Conservation (phyloP, 805 yeast species). For the Yamadazyma insecticola region DNA sequence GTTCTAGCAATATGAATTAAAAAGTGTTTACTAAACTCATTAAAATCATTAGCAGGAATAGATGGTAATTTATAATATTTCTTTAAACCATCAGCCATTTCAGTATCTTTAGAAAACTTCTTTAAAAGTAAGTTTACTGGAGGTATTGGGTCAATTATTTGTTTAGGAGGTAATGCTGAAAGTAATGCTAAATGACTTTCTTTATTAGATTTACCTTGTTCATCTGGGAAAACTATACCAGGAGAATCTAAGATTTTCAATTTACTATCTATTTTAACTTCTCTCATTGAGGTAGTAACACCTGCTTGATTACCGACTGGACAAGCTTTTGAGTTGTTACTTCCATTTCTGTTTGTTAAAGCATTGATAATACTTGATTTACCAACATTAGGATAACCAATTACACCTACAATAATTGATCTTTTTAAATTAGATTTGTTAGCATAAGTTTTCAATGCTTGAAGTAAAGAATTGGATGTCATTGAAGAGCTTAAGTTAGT, state of each 20-base stretch:
- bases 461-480: constrained; percentile 71
- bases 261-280: constrained; percentile 87
- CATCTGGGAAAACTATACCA: constrained; percentile 93
- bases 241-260: constrained; percentile 91
- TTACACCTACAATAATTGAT: constrained; percentile 88
- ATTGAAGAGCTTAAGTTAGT: constrained; percentile 65
- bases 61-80: constrained; percentile 76
- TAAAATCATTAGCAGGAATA: constrained; percentile 63
- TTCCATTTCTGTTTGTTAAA: constrained; percentile 71
- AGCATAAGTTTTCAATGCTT: constrained; percentile 82
- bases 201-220: constrained; percentile 52
- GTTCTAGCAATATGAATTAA: constrained; percentile 90
- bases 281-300: constrained; percentile 87
- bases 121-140: constrained; percentile 76
- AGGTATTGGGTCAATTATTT: constrained; percentile 76
- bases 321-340: constrained; percentile 66
- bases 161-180: constrained; percentile 86
- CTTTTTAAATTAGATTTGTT: constrained; percentile 80
- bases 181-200: constrained; percentile 86
- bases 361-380: constrained; percentile 97
- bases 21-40: constrained; percentile 79
- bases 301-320: constrained; percentile 99
- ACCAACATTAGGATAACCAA: constrained; percentile 93
- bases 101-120: constrained; percentile 66
- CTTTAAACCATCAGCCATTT: constrained; percentile 74